Base-by-base conservation (phyloP, 108 stramenopile genomes). In the Pelagomonas calceolata region DNA sequence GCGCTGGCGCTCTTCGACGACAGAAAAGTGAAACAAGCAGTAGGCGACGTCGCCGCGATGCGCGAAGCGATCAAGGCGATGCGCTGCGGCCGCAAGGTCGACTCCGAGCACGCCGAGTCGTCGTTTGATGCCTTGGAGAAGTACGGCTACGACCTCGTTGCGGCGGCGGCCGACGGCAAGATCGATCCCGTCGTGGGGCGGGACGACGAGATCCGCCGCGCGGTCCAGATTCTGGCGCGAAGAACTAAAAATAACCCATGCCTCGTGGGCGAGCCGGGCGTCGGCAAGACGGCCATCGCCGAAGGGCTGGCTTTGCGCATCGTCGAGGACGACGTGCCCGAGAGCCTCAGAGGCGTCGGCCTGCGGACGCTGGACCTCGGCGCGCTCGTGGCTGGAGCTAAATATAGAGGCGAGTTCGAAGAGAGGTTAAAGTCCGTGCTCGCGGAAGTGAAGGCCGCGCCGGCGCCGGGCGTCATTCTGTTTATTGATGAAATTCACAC, bases 401-500 rank as follows among this genome's bases (percentile, higher is more conserved):
- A 89, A 67, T 95, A 95, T 89, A 83, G 98, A 46, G 98, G 98
- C 68, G 96, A 99, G 80, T 99, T 99, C 78, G 98, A 99, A 76
- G 98, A 98, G 80, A 88, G 98, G 34, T 81, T 99, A n/a, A 98
- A 98, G 86, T 88, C 93, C 29, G 98, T 99, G 21, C 78, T 99
- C 78, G 94, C 95, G 75, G 98, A 99, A 72, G 95, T 98, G 0
- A 86, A 89, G 51, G 89, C 89, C 64, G 89, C 92, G 71, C 44
- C 44, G 10, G 90, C 94, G 29, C 96, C 96, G 26, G 87, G 94
- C 66, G 89, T 98, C 64, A 90, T 99, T 68, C 75, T 98, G 45
- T 99, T 99, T 80, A 95, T 99, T 76, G 98, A 99, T 82, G 98
- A 99, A 77, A 93, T 98, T 84, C 98, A 99, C 82, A 93, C 94